Evolutionary conservation across 108 stramenopile species (phyloP), one percentile per base, ranked within the genome.

Genomic region (Parietichytrium sp.): DNA sequence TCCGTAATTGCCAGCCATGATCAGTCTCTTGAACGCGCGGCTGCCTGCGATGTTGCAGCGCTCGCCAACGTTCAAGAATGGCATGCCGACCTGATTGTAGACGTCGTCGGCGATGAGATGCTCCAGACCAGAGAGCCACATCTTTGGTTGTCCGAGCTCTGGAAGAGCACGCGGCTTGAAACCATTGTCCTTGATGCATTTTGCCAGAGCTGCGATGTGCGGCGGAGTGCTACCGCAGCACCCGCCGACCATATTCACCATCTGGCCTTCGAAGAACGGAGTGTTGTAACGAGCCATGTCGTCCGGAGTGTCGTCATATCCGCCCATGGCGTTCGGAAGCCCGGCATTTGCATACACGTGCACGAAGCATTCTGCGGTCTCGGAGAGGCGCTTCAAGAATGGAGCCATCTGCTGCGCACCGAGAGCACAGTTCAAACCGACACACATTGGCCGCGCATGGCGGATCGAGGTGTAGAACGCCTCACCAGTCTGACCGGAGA

Each of bases 271-370:
- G 82, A 94, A 95, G 88, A 98, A 98, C 10, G 93, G 91, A 55
- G 90, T 87, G 88, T 97, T 96, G 83, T 93, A 83, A 25, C 82
- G 54, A 13, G 95, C 97, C 97, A 98, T 98, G 78, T 94, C 92
- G 36, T 82, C 93, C 0, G 97, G 97, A 10, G 94, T 96, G 33
- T 97, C 97, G 86, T 98, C 97, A 84, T 98, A 98, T 15, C 95
- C 97, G 18, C 96, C 97, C 97, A 98, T 98, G 47, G 95, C 96
- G 87, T 98, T 98, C 8, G 97, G 98, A 55, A 98, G 92, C 72
- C 98, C 98, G 42, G 98, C 98, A 85, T 98, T 98, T 47, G 95
- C 93, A 90, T 98, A 98, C 29, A 96, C 95, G 83, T 96, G 96
- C 52, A 98, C 89, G 81, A 95, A 98, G 88, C 96, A 96, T 87